Evolutionary conservation across 2,329 filamentous ascomycete genomes (phyloP).

Genomic region (Herpotrichia juniperi): DNA sequence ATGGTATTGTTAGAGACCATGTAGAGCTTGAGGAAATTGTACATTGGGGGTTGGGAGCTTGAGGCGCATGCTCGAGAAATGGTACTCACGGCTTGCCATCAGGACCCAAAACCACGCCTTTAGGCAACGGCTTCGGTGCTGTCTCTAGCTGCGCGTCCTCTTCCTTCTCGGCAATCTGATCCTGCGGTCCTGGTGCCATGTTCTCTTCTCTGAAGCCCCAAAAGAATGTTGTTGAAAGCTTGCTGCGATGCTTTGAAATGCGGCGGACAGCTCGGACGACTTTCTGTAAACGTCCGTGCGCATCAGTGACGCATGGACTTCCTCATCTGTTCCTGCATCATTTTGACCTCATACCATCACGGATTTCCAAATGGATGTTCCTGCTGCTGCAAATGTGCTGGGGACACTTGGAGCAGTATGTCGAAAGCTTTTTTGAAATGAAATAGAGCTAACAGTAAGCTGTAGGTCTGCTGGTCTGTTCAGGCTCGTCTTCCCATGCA

Average conservation of each 20-base stretch:
- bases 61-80: constrained; percentile 20
- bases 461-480: constrained; percentile 66
- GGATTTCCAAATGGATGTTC: constrained; percentile 57
- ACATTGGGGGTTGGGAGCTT: not conserved
- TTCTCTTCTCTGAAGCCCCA: not conserved
- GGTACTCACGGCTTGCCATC: constrained; percentile 81
- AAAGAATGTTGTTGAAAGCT: constrained; percentile 8
- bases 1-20: constrained; percentile 5
- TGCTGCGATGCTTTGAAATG: constrained; percentile 9
- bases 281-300: constrained; percentile 7
- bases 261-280: not conserved
- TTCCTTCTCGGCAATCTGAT: constrained; percentile 23
- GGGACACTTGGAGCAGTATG: constrained; percentile 65
- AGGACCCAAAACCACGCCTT: constrained; percentile 75
- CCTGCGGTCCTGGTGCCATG: constrained; percentile 31
- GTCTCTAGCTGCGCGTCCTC: constrained; percentile 32
- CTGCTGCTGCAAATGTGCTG: constrained; percentile 62
- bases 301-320: not conserved
- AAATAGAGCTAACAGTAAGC: not conserved
- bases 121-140: constrained; percentile 64
- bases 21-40: not conserved
- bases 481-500: constrained; percentile 51
- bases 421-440: not conserved
- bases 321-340: no score
- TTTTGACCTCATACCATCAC: not conserved